Evolutionary conservation across 2,329 filamentous ascomycete genomes (phyloP).

Genomic region (Teratosphaeria nubilosa): DNA sequence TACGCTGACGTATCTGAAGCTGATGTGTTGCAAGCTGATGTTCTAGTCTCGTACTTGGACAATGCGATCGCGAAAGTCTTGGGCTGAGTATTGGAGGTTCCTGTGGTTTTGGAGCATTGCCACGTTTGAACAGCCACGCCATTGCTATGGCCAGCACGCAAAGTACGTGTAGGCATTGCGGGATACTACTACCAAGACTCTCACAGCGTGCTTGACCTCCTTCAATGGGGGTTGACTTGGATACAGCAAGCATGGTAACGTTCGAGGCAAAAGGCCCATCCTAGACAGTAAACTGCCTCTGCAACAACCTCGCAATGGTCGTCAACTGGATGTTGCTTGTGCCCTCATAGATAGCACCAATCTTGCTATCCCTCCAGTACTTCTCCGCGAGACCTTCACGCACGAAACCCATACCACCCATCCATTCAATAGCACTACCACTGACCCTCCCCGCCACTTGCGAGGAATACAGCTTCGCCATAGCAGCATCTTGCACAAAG

Average conservation of each 20-base stretch:
- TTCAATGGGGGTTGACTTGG: not conserved
- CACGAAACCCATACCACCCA: slow-evolving; percentile 99
- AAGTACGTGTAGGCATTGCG: no score
- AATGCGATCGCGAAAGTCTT: no score
- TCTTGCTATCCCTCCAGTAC: slow-evolving; percentile 96
- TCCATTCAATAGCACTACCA: slow-evolving; percentile 89
- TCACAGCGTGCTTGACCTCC: not conserved
- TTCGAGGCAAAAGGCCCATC: not conserved
- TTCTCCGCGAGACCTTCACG: slow-evolving; percentile 95
- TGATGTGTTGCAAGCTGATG: not conserved
- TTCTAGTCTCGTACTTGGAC: not conserved
- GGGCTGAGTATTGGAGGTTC: no score
- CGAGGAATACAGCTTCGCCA: slow-evolving; percentile 92
- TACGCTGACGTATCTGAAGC: not conserved
- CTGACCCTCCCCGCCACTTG: slow-evolving; percentile 85
- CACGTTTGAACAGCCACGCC: no score
- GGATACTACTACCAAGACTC: no score
- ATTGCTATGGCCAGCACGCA: no score
- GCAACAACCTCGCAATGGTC: slow-evolving; percentile 61
- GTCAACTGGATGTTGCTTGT: slow-evolving; percentile 65
- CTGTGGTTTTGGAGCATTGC: no score
- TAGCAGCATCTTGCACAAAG: slow-evolving; percentile 91
- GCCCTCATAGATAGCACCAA: slow-evolving; percentile 62
- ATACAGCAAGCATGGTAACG: not conserved
- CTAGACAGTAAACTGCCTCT: slow-evolving; percentile 56